These are phyloP conservation scores for Penicillium polonicum DNA, from an alignment of 2,329 filamentous ascomycete genomes.

Conservation along the genomic window DNA sequence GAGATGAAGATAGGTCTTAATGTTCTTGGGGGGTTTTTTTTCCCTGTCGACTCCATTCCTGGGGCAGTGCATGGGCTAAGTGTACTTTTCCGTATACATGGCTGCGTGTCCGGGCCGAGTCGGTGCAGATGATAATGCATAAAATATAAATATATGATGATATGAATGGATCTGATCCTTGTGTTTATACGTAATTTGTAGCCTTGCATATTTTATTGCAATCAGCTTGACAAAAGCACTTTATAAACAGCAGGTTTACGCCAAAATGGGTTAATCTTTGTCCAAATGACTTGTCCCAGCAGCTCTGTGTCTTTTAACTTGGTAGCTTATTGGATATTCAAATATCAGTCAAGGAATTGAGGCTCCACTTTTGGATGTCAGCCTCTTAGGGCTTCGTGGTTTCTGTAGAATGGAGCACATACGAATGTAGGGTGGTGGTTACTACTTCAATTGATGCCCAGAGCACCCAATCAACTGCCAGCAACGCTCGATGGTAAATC, in stretches of 20 bases:
- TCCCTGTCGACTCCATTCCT: neutral
- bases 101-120: neutral
- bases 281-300: neutral
- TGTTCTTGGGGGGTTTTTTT: neutral
- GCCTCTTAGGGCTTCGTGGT: no score
- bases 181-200: no score
- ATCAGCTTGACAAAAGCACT: neutral
- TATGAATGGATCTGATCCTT: neutral
- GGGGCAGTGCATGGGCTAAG: neutral
- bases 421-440: neutral
- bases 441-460: neutral
- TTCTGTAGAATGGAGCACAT: neutral
- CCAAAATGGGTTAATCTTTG: neutral
- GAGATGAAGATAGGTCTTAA: neutral
- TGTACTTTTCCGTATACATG: neutral
- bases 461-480: neutral
- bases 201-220: neutral
- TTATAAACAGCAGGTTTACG: neutral
- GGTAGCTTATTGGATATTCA: neutral
- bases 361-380: neutral
- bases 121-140: neutral
- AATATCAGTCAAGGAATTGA: neutral
- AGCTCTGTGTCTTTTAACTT: neutral
- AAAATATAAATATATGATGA: neutral
- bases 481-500: neutral